These are phyloP conservation scores for Aspergillus homomorphus DNA, from an alignment of 495 filamentous ascomycete genomes.

Conservation along the genomic window DNA sequence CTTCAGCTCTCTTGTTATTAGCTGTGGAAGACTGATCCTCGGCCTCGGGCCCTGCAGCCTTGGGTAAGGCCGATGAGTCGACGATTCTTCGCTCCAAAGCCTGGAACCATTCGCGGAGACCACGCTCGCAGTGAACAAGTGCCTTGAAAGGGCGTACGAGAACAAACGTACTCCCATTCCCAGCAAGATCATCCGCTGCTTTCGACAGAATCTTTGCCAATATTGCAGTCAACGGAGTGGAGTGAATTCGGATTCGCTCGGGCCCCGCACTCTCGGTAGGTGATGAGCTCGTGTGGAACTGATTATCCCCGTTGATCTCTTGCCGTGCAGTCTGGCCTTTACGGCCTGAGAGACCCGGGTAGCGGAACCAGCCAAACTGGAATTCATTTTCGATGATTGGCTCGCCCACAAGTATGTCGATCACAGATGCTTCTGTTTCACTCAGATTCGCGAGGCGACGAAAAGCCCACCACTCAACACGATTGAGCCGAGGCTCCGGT, in stretches of 20 bases:
- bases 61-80: not conserved
- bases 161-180: not conserved
- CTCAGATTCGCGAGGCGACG: not conserved
- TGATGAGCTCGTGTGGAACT: not conserved
- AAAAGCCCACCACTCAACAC: not conserved
- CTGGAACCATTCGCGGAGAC: not conserved
- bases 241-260: slow-evolving; percentile 2
- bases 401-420: not conserved
- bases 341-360: not conserved
- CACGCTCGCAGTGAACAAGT: not conserved
- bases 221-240: not conserved
- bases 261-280: not conserved
- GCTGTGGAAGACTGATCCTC: not conserved
- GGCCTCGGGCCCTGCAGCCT: not conserved
- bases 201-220: slow-evolving; percentile 3
- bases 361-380: not conserved
- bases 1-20: not conserved
- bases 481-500: not conserved
- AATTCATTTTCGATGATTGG: not conserved
- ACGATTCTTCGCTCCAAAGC: not conserved
- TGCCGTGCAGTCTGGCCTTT: not conserved
- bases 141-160: slow-evolving; percentile 3
- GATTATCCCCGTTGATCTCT: no score
- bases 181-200: not conserved
- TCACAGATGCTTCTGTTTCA: not conserved